These are phyloP conservation scores for Microcos paniculata DNA, from an alignment of 345 rosid genomes.

Conservation along the genomic window DNA sequence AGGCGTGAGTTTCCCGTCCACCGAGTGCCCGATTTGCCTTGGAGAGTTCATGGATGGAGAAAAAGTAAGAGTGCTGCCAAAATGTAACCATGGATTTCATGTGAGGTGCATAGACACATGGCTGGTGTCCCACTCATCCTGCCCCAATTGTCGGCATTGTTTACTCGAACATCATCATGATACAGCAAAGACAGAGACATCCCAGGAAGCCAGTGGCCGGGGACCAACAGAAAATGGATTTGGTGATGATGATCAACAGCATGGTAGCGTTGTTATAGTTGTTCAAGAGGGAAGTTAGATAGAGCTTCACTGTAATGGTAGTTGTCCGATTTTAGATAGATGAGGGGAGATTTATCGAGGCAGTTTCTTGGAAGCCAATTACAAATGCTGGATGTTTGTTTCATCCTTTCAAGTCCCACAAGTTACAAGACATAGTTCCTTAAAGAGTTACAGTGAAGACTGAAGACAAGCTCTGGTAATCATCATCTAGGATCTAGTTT, in stretches of 20 bases:
- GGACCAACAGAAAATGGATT: not conserved
- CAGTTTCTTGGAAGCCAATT: not conserved
- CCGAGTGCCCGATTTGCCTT: conserved; percentile 70
- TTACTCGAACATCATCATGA: conserved; percentile 3
- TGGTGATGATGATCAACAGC: not conserved
- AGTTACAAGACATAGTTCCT: not conserved
- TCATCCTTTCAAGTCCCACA: not conserved
- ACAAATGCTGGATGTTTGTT: not conserved
- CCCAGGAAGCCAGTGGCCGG: not conserved
- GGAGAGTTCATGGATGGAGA: conserved; percentile 66
- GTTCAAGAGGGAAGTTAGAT: conserved; percentile 1
- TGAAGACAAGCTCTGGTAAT: not conserved
- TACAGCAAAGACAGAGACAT: no score
- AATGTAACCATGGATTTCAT: conserved; percentile 70
- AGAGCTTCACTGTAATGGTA: not conserved
- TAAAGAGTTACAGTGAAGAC: not conserved
- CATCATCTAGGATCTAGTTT: not conserved
- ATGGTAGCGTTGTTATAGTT: not conserved
- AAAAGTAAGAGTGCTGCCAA: conserved; percentile 62
- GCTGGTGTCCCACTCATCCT: conserved; percentile 63
- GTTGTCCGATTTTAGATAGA: not conserved
- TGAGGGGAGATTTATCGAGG: not conserved
- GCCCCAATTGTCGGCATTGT: conserved; percentile 69
- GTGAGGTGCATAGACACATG: conserved; percentile 67
- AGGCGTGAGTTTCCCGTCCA: conserved; percentile 37